Percentiles rank a stretch among this genome's conserved stretches.
Conservation (phyloP, 2,329 filamentous ascomycete species). For the Epichloe scottii region DNA sequence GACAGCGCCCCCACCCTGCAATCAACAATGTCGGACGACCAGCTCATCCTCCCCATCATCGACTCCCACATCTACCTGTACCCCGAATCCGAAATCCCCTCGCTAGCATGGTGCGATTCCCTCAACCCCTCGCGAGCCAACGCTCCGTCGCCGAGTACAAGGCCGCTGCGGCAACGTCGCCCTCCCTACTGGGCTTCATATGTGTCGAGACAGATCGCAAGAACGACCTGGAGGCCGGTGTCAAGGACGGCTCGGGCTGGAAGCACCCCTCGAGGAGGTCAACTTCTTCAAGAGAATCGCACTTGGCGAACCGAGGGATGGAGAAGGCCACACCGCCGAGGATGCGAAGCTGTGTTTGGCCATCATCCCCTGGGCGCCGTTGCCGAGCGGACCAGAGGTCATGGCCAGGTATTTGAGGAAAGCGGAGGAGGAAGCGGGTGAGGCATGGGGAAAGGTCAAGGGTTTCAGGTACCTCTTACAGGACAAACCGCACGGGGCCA, state of each 20-base stretch:
- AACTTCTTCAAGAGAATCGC: slow-evolving; percentile 55
- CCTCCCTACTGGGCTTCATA: slow-evolving; percentile 54
- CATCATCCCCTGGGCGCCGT: slow-evolving; percentile 75
- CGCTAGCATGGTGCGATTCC: slow-evolving; percentile 57
- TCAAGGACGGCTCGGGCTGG: slow-evolving; percentile 44
- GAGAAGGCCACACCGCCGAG: slow-evolving; percentile 41
- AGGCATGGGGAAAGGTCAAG: slow-evolving; percentile 53
- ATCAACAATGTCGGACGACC: slow-evolving; percentile 23
- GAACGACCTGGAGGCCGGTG: slow-evolving; percentile 39
- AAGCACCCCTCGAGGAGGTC: slow-evolving; percentile 56
- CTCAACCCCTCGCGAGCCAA: slow-evolving; percentile 45
- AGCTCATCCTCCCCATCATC: slow-evolving; percentile 49
- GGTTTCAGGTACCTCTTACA: slow-evolving; percentile 80
- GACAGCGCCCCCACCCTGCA: neutral
- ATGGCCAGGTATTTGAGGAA: slow-evolving; percentile 53
- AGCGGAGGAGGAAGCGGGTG: slow-evolving; percentile 49
- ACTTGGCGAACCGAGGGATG: slow-evolving; percentile 40
- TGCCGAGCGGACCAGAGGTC: slow-evolving; percentile 48
- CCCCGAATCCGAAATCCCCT: slow-evolving; percentile 51
- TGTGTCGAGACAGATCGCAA: slow-evolving; percentile 75
- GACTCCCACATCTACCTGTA: slow-evolving; percentile 91
- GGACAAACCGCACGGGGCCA: slow-evolving; percentile 55
- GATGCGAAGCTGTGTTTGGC: slow-evolving; percentile 46
- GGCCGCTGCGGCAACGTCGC: slow-evolving; percentile 27
- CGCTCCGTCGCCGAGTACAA: slow-evolving; percentile 54